Base-by-base conservation (phyloP, 75 land plant genomes). In the Pseudotsuga menziesii region DNA sequence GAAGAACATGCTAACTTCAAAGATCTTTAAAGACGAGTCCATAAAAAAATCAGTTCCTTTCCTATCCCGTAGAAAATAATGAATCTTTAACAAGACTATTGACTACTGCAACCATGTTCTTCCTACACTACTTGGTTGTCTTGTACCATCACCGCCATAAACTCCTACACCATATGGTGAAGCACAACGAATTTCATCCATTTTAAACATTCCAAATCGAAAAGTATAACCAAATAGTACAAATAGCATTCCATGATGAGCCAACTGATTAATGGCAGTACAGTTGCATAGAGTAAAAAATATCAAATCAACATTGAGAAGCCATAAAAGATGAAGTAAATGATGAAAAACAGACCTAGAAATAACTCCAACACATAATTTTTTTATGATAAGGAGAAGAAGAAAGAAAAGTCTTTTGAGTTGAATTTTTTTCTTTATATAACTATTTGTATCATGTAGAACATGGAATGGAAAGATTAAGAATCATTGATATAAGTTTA, bases 141-240 rank as follows among this genome's bases (percentile, higher is more conserved):
- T 91, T 29, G 96, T 85, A 19, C 98, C 93, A 81, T 94, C 93
- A 12, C 98, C 98, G 9, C 96, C 93, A 80, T 77, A 94, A 54
- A 90, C 92, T 20, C 98, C 98, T 20, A 96, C 98, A 32, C 98
- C 98, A 77, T 94, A 94, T 17, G 96, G 91, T 57, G 95, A 85
- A 52, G 96, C 98, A 12, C 98, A 96, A 56, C 90, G 79, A 22
- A 89, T 77, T 29, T 87, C 84, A 73, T 93, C 96, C 88, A 93
- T 81, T 60, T 82, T 86, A 79, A 94, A 94, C 98, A 94, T 93
- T 9, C 90, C 96, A 44, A 91, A 89, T 56, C 96, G 95, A 82
- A 90, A 94, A n/a, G 96, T 92, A 78, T 94, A 94, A n/a, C 98
- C 98, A 60, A 94, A 82, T 48, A 96, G 98, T 61, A 94, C 96